Evolutionary conservation across 2,329 filamentous ascomycete genomes (phyloP), one percentile per base, ranked within the genome.

Genomic region (Leptographium galeiforme): DNA sequence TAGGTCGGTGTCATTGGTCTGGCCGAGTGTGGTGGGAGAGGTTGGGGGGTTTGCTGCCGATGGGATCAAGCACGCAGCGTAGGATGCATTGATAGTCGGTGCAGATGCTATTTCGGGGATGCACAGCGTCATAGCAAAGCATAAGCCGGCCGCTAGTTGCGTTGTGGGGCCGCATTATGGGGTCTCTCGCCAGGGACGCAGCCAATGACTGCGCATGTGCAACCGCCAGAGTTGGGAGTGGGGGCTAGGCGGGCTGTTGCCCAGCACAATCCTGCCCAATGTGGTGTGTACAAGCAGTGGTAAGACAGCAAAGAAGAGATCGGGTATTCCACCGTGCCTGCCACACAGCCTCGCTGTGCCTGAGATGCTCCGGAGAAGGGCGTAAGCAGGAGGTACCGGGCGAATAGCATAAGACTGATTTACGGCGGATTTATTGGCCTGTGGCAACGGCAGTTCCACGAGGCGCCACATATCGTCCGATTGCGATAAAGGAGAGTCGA

Each of bases 221-320:
- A 60, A 40, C 57, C 58, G 57, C 58, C 58, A 48, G n/a, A 19
- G 10, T 30, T n/a, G n/a, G n/a, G n/a, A n/a, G 40, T 41, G 40
- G 40, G 40, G 40, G n/a, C 11, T 6, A 11, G 40, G 18, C n/a
- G 40, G 40, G 40, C 40, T 16, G 16, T n/a, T 18, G 19, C 16
- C 6, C 8, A 40, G 8, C 11, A 41, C 16, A 41, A 8, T 8
- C 14, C 18, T 8, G 13, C 18, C 13, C 14, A n/a, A n/a, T 8
- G 18, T 41, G 39, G 16, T 10, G 14, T 18, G 39, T 10, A 41
- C 16, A 41, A 19, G 16, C 40, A 19, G 40, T 18, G 40, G 40
- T 18, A 16, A 41, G 40, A 16, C n/a, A 7, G 39, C 14, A 18
- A n/a, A n/a, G 40, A 41, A 41, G 40, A n/a, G 11, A 19, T 18